These are phyloP conservation scores for Ophiocordyceps sinensis DNA, from an alignment of 2,329 filamentous ascomycete species.

Conservation along the genomic window DNA sequence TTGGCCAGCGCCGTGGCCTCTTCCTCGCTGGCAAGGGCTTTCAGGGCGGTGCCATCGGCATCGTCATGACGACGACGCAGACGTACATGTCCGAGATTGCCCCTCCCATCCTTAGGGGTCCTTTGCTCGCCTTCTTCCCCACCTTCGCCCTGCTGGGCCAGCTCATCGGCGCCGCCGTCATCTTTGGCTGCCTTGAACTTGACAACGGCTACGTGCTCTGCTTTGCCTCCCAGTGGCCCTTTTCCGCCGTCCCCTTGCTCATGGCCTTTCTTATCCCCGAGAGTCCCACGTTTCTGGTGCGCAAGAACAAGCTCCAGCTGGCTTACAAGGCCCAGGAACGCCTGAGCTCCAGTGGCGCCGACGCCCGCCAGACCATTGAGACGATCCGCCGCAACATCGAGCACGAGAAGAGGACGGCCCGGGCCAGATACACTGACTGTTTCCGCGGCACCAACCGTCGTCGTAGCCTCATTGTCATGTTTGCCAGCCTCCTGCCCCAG, in stretches of 20 bases:
- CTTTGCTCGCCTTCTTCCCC: slow-evolving; percentile 32
- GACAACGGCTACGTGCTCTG: slow-evolving; percentile 22
- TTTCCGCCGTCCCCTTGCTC: slow-evolving; percentile 24
- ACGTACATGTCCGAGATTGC: slow-evolving; percentile 38
- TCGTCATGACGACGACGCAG: slow-evolving; percentile 25
- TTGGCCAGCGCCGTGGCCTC: slow-evolving; percentile 16
- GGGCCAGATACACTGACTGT: slow-evolving; percentile 24
- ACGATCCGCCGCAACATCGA: slow-evolving; percentile 34
- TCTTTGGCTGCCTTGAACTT: slow-evolving; percentile 17
- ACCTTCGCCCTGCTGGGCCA: slow-evolving; percentile 33
- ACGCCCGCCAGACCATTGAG: slow-evolving; percentile 24
- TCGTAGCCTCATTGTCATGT: slow-evolving; percentile 25
- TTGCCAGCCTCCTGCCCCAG: slow-evolving; percentile 26
- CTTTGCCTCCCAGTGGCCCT: slow-evolving; percentile 29
- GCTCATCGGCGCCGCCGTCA: slow-evolving; percentile 27
- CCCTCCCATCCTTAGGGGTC: slow-evolving; percentile 28
- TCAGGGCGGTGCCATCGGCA: slow-evolving; percentile 29
- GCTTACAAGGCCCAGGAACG: slow-evolving; percentile 31
- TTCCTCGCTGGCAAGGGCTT: slow-evolving; percentile 31
- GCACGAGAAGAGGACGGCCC: slow-evolving; percentile 17
- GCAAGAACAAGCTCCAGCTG: slow-evolving; percentile 21
- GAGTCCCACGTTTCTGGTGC: slow-evolving; percentile 32
- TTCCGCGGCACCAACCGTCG: slow-evolving; percentile 28
- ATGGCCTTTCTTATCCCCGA: slow-evolving; percentile 32
- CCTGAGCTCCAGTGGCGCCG: slow-evolving; percentile 26